A percentile compares a stretch with the other conserved stretches of the same genome.
These are phyloP conservation scores for Nepenthes gracilis DNA, from an alignment of 148 eudicot genomes.

Conservation along the genomic window DNA sequence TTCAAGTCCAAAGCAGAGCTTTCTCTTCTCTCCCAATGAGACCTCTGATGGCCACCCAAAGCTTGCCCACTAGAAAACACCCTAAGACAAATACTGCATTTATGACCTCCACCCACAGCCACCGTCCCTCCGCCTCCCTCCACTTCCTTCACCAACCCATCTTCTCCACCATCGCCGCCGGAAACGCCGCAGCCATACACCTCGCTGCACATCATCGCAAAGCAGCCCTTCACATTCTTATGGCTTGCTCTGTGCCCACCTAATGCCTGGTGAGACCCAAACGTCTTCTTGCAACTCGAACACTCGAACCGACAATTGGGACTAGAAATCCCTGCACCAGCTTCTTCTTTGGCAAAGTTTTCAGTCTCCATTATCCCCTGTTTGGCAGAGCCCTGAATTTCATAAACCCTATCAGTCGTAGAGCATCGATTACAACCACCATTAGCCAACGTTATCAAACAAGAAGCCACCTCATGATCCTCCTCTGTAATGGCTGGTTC, in stretches of 20 bases:
- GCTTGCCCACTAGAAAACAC: slow-evolving; percentile 79
- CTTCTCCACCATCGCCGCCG: not conserved
- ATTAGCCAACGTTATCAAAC: slow-evolving; percentile 51
- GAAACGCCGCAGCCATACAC: not conserved
- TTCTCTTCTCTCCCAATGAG: slow-evolving; percentile 49
- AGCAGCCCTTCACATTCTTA: slow-evolving; percentile 87
- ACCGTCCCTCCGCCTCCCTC: not conserved
- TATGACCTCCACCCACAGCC: slow-evolving; percentile 27
- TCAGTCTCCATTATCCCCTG: too few relatives aligned
- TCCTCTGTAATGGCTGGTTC: slow-evolving; percentile 16
- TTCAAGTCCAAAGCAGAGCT: slow-evolving; percentile 34
- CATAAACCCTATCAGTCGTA: too few relatives aligned
- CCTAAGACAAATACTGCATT: slow-evolving; percentile 46
- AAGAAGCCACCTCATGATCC: slow-evolving; percentile 52
- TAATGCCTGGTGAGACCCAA: slow-evolving; percentile 77
- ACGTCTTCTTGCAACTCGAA: slow-evolving; percentile 78
- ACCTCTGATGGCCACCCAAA: slow-evolving; percentile 74
- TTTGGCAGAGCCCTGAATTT: too few relatives aligned
- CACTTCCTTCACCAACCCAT: not conserved
- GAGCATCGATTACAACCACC: not conserved
- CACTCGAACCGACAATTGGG: slow-evolving; percentile 40
- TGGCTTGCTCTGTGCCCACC: slow-evolving; percentile 95
- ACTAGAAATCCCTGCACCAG: not conserved
- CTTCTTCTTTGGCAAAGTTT: too few relatives aligned
- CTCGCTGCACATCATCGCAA: slow-evolving; percentile 25